Conservation (phyloP, 106 monocot species). For the Ottelia alismoides region DNA sequence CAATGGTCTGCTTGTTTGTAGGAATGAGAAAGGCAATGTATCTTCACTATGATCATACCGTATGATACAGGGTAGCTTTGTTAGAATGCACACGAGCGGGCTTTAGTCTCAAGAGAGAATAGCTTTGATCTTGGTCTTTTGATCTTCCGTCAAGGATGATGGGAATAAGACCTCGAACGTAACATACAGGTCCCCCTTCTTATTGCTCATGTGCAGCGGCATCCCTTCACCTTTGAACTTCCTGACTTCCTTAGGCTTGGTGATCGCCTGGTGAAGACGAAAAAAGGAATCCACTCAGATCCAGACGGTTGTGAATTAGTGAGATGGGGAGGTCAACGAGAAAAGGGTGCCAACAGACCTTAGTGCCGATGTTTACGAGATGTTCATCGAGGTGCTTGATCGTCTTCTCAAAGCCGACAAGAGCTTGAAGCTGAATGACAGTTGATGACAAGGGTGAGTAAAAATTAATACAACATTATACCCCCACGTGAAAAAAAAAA, state of each 20-base stretch:
- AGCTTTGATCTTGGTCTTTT: constrained; percentile 53
- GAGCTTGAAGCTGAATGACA: constrained; percentile 66
- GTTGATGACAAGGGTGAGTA: too few species aligned
- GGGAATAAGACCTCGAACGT: constrained; percentile 64
- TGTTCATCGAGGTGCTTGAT: constrained; percentile 65
- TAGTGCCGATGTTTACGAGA: constrained; percentile 51
- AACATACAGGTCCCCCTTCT: constrained; percentile 57
- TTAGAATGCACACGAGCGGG: too few species aligned
- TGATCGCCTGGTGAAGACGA: too few species aligned
- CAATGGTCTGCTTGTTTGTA: too few species aligned
- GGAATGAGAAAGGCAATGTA: too few species aligned
- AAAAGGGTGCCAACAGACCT: constrained; percentile 20
- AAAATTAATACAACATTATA: too few species aligned
- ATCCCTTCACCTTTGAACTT: constrained; percentile 84
- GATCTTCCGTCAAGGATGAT: constrained; percentile 47
- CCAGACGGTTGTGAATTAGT: neutral
- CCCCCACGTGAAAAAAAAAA: too few species aligned
- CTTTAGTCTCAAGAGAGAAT: constrained; percentile 60
- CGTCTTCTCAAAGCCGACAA: constrained; percentile 76
- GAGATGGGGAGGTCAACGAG: neutral
- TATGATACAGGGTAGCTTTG: too few species aligned
- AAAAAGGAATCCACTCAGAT: constrained; percentile 5
- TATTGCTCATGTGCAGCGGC: constrained; percentile 54
- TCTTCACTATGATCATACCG: too few species aligned
- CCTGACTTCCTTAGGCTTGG: constrained; percentile 60